Evolutionary conservation across 345 rosid species (phyloP), one percentile per base, ranked within the genome.

Genomic region (Populus nigra): DNA sequence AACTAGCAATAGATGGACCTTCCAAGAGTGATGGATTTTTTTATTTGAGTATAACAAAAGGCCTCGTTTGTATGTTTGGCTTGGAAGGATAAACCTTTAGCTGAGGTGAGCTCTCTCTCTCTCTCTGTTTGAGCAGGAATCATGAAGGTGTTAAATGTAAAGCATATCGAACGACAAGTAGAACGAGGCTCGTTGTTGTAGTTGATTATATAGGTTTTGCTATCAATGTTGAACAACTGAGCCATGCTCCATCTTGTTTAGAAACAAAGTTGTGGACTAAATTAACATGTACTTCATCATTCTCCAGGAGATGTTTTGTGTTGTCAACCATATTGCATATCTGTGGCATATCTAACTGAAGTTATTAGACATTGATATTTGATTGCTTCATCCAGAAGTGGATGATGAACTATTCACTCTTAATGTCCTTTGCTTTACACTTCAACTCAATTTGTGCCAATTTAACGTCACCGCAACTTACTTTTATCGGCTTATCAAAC

Each of bases 401-500:
- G 29, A n/a, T 59, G 65, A 13, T 47, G 50, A 47, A 47, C 18
- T 13, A 0, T 15, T 15, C 50, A 12, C 50, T 47, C 17, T 47
- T 45, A 2, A 47, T 53, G 23, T 53, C n/a, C 69, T 66, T 5
- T 27, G 23, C 4, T 17, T 33, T 66, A 16, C 18, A 31, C 5
- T 1, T 31, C n/a, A 35, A 33, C 45, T 22, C 8, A 11, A 6
- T 35, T 38, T 8, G 38, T 38, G 25, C 71, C 17, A 6, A 68
- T 57, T 33, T 73, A 22, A 38, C 22, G 2, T 55, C 23, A 16
- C 12, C 61, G 38, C 49, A 33, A 33, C 36, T 4, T 80, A 62
- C 55, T 71, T 38, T 73, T 15, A 22, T 45, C 62, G 59, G 66
- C 53, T 65, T 12, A 5, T 80, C 18, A 38, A 79, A 27, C 78